These are phyloP conservation scores for Pulveroboletus frians DNA, from an alignment of 768 basidiomycete species.

Conservation along the genomic window DNA sequence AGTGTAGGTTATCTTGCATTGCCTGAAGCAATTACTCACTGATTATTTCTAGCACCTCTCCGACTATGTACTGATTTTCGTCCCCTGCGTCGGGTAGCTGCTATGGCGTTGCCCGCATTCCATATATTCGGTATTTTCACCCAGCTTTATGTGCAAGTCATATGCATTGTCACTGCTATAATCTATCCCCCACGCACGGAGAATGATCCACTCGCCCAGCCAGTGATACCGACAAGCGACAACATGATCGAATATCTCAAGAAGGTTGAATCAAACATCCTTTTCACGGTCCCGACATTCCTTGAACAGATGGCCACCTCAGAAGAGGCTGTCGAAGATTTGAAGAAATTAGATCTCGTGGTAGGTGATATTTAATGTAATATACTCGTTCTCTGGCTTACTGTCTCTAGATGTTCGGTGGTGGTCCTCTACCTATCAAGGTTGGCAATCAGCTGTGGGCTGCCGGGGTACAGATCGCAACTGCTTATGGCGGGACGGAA, in stretches of 20 bases:
- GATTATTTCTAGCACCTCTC: constrained; percentile 5
- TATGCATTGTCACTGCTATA: constrained; percentile 9
- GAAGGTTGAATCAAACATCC: constrained; percentile 22
- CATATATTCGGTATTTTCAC: constrained; percentile 19
- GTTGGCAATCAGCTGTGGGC: constrained; percentile 32
- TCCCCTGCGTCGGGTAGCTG: constrained; percentile 15
- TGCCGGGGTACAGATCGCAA: constrained; percentile 31
- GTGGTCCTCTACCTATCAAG: constrained; percentile 35
- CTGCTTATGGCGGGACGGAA: constrained; percentile 36
- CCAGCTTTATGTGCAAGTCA: constrained; percentile 18
- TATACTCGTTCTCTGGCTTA: not conserved
- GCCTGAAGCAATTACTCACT: not conserved
- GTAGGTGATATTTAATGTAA: constrained; percentile 18
- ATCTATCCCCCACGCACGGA: constrained; percentile 27
- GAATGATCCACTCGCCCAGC: constrained; percentile 20
- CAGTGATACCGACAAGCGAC: constrained; percentile 36
- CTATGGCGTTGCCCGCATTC: constrained; percentile 27
- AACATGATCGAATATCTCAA: constrained; percentile 35
- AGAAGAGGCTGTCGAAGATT: constrained; percentile 16
- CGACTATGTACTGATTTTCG: constrained; percentile 2
- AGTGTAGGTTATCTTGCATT: constrained; percentile 26
- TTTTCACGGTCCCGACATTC: constrained; percentile 37
- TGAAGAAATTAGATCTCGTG: constrained; percentile 26
- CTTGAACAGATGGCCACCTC: constrained; percentile 35
- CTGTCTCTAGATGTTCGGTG: constrained; percentile 31